A percentile compares a stretch with the other conserved stretches of the same genome.
phyloP scores from a whole-genome alignment of 192 early-diverging fungal genomes.

The Linnemannia exigua region DNA sequence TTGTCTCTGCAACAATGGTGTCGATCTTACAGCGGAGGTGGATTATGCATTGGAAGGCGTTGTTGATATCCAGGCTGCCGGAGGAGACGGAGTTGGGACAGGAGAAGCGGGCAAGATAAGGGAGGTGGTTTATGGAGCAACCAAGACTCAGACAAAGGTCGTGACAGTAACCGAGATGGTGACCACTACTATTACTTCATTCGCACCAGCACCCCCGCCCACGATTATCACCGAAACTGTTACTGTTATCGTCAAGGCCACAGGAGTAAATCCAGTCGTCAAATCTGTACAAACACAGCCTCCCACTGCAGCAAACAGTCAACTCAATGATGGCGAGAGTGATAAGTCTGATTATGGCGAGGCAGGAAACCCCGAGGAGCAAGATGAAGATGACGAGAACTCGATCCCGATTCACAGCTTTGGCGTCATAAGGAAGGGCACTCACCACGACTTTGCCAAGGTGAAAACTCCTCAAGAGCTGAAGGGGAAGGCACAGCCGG shows the following conservation, averaged over 20 bases:
- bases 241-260: neutral
- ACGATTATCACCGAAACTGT: constrained; percentile 11
- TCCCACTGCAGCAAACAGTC: neutral
- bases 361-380: neutral
- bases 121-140: constrained; percentile 12
- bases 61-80: constrained; percentile 35
- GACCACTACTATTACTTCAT: constrained; percentile 1
- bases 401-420: neutral
- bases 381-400: neutral
- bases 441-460: neutral
- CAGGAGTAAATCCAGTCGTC: neutral
- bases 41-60: constrained; percentile 37
- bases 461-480: neutral
- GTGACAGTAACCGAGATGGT: neutral
- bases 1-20: constrained; percentile 45
- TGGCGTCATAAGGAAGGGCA: neutral
- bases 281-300: neutral
- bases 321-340: neutral
- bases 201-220: neutral
- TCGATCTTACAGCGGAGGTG: constrained; percentile 40
- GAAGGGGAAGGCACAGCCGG: neutral
- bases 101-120: constrained; percentile 32
- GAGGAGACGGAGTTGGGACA: constrained; percentile 9
- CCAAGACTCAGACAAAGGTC: neutral
- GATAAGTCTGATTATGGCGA: neutral